Conservation (phyloP, 805 yeast species). For the Sugiyamaella marilandica region DNA sequence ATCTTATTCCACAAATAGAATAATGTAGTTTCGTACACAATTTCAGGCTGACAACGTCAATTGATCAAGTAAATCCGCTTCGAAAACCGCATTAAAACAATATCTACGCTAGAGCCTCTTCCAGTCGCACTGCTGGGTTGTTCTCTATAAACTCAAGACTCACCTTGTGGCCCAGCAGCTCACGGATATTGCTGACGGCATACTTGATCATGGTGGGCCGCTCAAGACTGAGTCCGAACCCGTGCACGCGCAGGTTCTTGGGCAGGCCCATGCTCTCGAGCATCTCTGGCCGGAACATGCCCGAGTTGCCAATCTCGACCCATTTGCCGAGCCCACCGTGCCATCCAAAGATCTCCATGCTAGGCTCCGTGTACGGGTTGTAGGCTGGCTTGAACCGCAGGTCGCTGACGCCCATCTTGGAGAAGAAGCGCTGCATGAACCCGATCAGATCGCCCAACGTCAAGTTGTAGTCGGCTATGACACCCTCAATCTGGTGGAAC, state of each 20-base stretch:
- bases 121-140: constrained; percentile 97
- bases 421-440: constrained; percentile 95
- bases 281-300: constrained; percentile 99
- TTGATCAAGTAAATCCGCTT: too few species aligned
- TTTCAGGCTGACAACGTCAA: too few species aligned
- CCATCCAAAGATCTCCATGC: constrained; percentile 95
- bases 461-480: constrained; percentile 89
- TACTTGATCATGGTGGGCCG: constrained; percentile 99
- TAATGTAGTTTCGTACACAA: too few species aligned
- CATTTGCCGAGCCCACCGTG: constrained; percentile 91
- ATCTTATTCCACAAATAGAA: too few species aligned
- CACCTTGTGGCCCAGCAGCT: constrained; percentile 94
- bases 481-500: constrained; percentile 99
- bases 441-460: constrained; percentile 96
- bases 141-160: constrained; percentile 88
- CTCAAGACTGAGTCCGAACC: constrained; percentile 96
- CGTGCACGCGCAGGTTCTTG: constrained; percentile 84
- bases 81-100: too few species aligned
- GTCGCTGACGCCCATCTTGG: constrained; percentile 93
- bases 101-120: constrained; percentile 48
- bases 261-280: constrained; percentile 98
- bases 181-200: constrained; percentile 92
- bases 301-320: constrained; percentile 99
- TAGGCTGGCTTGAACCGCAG: constrained; percentile 98
- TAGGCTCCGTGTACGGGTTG: constrained; percentile 99